Base-by-base conservation (phyloP, 306 rosid species). In the Malus sylvestris region DNA sequence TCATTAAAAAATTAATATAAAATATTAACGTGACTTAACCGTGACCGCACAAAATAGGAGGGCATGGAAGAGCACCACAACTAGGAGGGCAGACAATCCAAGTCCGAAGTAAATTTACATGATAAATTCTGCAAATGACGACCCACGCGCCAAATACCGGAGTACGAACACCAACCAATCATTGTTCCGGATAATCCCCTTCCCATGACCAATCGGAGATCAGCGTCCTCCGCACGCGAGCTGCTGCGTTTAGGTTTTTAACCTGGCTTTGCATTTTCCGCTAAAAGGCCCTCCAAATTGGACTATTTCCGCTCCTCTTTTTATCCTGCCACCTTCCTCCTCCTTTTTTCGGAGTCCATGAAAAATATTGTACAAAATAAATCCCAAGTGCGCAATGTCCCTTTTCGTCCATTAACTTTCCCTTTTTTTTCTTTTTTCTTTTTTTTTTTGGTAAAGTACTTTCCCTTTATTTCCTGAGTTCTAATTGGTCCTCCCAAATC, bases 281-380 rank as follows among this genome's bases (percentile, higher is more conserved):
- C 64, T 13, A 27, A 81, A 53, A 72, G 58, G 25, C 52, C 63
- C 46, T 40, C 79, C 29, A 40, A n/a, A 58, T 74, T 77, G 74
- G 81, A 72, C 76, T 71, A 69, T 83, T 57, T 75, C 75, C 79
- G 11, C 79, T 62, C 29, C 65, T 66, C 64, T 59, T n/a, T 72
- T 2, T 23, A 32, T 52, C 15, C 65, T 55, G 27, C 71, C 80
- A 16, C 13, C 75, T 53, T 72, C 67, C 13, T 23, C 13, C 8
- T 65, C 0, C 13, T 19, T 57, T 61, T 51, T 66, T 45, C 4
- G 23, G 33, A 12, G 67, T 53, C 22, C 72, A 63, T 71, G 71
- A 67, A 78, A 76, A 55, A 52, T 57, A 13, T 57, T 30, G 19
- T 44, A 58, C 69, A n/a, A 29, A 68, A 45, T 77, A 33, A 65